Evolutionary conservation across 306 rosid species (phyloP).

Genomic region (Cucurbita maxima): DNA sequence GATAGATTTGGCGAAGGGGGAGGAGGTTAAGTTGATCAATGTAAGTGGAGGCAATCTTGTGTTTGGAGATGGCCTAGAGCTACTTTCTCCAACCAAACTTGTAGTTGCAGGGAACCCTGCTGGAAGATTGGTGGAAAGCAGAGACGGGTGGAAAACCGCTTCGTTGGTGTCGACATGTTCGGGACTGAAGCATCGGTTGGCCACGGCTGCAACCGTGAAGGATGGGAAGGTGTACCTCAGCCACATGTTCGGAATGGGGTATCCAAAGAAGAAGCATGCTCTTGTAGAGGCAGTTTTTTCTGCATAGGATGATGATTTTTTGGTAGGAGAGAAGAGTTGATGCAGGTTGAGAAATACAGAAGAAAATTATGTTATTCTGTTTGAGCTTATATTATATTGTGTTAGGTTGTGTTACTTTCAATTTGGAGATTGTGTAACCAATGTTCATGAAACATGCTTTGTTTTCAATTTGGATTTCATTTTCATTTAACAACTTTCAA

Average conservation of each 20-base stretch:
- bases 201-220: conserved; percentile 74
- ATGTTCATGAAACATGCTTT: not conserved
- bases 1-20: conserved; percentile 49
- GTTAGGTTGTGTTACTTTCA: not conserved
- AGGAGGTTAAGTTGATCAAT: conserved; percentile 41
- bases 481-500: too few relatives aligned
- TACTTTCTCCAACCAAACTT: conserved; percentile 53
- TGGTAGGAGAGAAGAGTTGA: not conserved
- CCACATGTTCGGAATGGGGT: conserved; percentile 63
- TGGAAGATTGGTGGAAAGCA: conserved; percentile 67
- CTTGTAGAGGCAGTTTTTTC: conserved; percentile 70
- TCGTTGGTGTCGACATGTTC: conserved; percentile 38
- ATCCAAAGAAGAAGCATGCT: conserved; percentile 72
- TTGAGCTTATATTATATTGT: not conserved
- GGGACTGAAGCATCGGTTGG: conserved; percentile 65
- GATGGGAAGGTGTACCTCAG: conserved; percentile 70
- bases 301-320: conserved; percentile 1
- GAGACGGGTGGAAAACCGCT: conserved; percentile 82
- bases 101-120: conserved; percentile 77
- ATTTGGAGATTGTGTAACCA: not conserved
- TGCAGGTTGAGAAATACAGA: not conserved
- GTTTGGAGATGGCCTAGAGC: conserved; percentile 72
- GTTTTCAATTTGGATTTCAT: not conserved
- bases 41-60: conserved; percentile 39
- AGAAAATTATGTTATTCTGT: not conserved